Evolutionary conservation across 2,329 filamentous ascomycete species (phyloP), one percentile per base, ranked within the genome.

Genomic region (Fusarium abutilonis): DNA sequence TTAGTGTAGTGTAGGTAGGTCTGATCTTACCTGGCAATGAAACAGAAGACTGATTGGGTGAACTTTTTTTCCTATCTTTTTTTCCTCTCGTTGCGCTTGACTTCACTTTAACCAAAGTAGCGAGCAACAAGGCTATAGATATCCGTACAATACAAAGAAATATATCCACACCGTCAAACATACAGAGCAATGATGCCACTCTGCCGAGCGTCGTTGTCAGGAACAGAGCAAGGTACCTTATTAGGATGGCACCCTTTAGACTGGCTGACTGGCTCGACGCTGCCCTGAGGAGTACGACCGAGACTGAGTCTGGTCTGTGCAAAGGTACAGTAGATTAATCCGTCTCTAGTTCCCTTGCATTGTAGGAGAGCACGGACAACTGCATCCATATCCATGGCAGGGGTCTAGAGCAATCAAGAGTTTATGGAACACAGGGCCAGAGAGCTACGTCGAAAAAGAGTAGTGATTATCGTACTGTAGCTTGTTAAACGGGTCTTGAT

Each of bases 271-370:
- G n/a, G 29, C 17, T 51, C n/a, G 38, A 56, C 54, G 26, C 60
- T 60, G 48, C 49, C 55, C 52, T 42, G 43, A 48, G 36, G 28
- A 54, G 46, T 39, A 58, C 53, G 35, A 41, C 44, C 55, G 42
- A 58, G 28, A 58, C 40, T 36, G 35, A 35, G 44, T 46, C 46
- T 46, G 61, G 61, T 64, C 61, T 64, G 61, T 64, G 61, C 56
- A 38, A 61, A 46, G 34, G 50, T 52, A 52, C 47, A 29, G 35
- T 14, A 45, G 50, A 44, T 39, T 43, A 38, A 51, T 61, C 50
- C 51, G 56, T 63, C 60, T 64, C 45, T 47, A 56, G 49, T 41
- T 64, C 53, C 58, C 53, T 63, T 63, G 60, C 23, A 54, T 56
- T 50, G 56, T 50, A 48, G 34, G 49, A 61, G 47, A 64, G 60